Evolutionary conservation across 805 yeast species (phyloP), one percentile per base, ranked within the genome.

Genomic region (Spathaspora girioi): DNA sequence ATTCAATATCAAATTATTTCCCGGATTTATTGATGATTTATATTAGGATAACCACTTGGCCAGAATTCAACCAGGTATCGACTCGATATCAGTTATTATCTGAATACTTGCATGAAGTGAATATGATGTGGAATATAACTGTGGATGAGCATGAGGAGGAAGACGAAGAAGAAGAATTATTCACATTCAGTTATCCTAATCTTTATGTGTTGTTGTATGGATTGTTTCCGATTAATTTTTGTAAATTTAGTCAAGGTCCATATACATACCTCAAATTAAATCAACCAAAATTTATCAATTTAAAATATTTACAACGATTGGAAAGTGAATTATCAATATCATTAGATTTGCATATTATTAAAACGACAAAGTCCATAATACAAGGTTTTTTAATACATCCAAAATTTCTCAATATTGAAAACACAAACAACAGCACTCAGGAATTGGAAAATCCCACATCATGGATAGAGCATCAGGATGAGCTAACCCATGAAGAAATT

Each of bases 141-240:
- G 32, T 46, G 9, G 52, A 57, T 26, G 63, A 59, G 6, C 26
- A 4, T 27, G 46, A 27, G 6, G 35, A 20, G 11, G 65, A 29
- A 29, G 32, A n/a, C n/a, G n/a, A 29, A 29, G 14, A 5, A 10
- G 32, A 9, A 4, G 32, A 71, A 12, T 58, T 56, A 20, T 54
- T 61, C 19, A 58, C 59, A 18, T 57, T 65, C 40, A 63, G 69
- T 47, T 53, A 67, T 43, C 63, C 61, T 46, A 66, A 74, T 43
- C 59, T 81, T n/a, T 74, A 73, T 48, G 74, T 81, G 1, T 63
- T 81, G 23, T 59, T 84, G 1, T 84, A 84, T 55, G 88, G 86
- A 0, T 60, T 83, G 11, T 84, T 74, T 53, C 88, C 89, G 0
- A 60, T 73, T 19, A 79, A 79, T 54, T 64, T 82, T 5, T 57